Base-by-base conservation (phyloP, 208 protist genomes). In the Trypanosoma theileri region DNA sequence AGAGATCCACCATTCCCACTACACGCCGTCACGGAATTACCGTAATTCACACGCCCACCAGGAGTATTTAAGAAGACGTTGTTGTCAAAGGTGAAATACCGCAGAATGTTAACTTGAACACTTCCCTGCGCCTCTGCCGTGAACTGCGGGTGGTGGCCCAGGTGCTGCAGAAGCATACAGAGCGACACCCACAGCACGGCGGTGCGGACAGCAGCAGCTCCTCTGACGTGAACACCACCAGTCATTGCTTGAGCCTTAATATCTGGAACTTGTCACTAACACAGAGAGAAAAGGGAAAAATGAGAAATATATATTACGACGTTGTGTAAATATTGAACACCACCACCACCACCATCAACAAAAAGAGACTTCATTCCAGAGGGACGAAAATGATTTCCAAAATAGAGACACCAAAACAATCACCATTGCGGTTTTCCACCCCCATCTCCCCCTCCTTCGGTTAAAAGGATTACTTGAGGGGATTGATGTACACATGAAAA, bases 151-250 rank as follows among this genome's bases (percentile, higher is more conserved):
- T 35, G 45, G 42, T 31, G 21, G 3, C 21, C 54, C 40, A 44
- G n/a, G 0, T 65, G 22, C 16, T 40, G 44, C 8, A 69, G 44
- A 9, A 57, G 41, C 21, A 64, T 17, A 44, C 56, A 54, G 16
- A 64, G 46, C 13, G 48, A 9, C 58, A 63, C 16, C 54, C 65
- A 57, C 19, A 21, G n/a, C 17, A 40, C 54, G 24, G 31, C 45
- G 16, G 10, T 59, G 40, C 19, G 26, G 1, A 54, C 12, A 12
- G 56, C 17, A 42, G 53, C 35, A 66, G 19, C 54, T 11, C 35
- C 28, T 22, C 54, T 57, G 9, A 52, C n/a, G 24, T 42, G 22
- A 11, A 24, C 45, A 40, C 22, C 44, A 19, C 16, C 26, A 21
- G 35, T 7, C 48, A 44, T 40, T 58, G 9, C 4, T 40, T 19